Base-by-base conservation (phyloP, 768 basidiomycete species). In the Tylopilus vinaceipallidus region DNA sequence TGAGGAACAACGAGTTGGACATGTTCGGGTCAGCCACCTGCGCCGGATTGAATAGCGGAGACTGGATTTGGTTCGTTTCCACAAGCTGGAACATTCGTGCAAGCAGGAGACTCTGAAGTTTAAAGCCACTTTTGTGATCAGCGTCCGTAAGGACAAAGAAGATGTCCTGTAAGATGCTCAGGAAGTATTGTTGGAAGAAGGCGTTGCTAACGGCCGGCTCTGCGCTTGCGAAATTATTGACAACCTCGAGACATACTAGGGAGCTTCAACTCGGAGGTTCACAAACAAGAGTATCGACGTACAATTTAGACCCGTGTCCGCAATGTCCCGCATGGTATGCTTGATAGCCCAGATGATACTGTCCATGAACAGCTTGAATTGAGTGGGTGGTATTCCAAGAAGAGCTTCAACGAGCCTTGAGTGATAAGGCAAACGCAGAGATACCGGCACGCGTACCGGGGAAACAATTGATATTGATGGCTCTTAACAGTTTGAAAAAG, bases 341-440 rank as follows among this genome's bases (percentile, higher is more conserved):
- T 99, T 99, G 75, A 98, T 95, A n/a, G 94, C 95, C 95, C 97
- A 99, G 44, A 95, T 87, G 56, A 98, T 89, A 52, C 92, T 94
- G 69, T 98, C 95, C 84, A 97, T 98, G 69, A 97, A 89, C 51
- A 98, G 74, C 73, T 97, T 98, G 80, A 98, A 98, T 71, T 97
- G 91, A 39, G 78, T 71, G 10, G 93, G 88, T n/a, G 93, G 91
- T 52, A 97, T 79, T 22, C 81, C 82, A 49, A 95, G 79, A 39
- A 98, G 73, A 6, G 94, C 94, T 63, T 29, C 39, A 20, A 35
- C 1, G 5, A 17, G 13, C 29, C 14, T 14, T 55, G 39, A 48
- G 23, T 39, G 16, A 38, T 3, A 1, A 6, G 4, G 16, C 14
- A 14, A n/a, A 49, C 17, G n/a, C 9, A 40, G 42, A 47, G 26